Evolutionary conservation across 2,329 filamentous ascomycete species (phyloP), one percentile per base, ranked within the genome.

Genomic region (Leptodontidium sp.): DNA sequence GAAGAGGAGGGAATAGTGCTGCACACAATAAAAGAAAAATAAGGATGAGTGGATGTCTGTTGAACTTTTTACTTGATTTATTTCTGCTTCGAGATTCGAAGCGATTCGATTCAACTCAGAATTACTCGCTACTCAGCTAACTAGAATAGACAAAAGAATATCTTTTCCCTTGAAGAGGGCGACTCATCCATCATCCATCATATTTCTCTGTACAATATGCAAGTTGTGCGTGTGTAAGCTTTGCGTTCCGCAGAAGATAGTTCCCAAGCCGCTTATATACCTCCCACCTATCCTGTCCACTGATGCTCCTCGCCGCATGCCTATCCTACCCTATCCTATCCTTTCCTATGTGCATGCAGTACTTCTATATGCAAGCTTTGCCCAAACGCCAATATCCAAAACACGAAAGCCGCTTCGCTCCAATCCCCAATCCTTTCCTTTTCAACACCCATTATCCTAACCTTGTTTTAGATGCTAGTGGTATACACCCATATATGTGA

Each of bases 191-290:
- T 57, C 62, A 29, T 64, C 35, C 62, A 11, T 64, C 62, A 57
- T 21, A 47, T 47, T 47, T 64, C 24, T 64, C 35, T 64, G 24
- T 64, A 64, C 38, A 64, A 29, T 57, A 57, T 62, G 59, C 59
- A 62, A 35, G 59, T 35, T 32, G 14, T 62, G 59, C 59, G 59
- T 62, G 26, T 40, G 59, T 50, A 24, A 8, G 55, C 17, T 58
- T 58, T 29, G 55, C 55, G 15, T 24, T 12, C 12, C 4, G 55
- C 55, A 58, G 24, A 52, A 45, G 29, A 50, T 7, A 35, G 21
- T 24, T 21, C 24, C 35, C 32, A n/a, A 35, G 12, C 2, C 52
- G 35, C 50, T 15, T 65, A 59, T 59, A 59, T 49, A 40, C 7
- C 53, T 59, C 6, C 62, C 62, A 14, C 6, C 50, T 45, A 43